Percentiles rank a stretch among this genome's conserved stretches.
Evolutionary conservation across 768 basidiomycete genomes (phyloP).

Genomic region (Terana coerulea): DNA sequence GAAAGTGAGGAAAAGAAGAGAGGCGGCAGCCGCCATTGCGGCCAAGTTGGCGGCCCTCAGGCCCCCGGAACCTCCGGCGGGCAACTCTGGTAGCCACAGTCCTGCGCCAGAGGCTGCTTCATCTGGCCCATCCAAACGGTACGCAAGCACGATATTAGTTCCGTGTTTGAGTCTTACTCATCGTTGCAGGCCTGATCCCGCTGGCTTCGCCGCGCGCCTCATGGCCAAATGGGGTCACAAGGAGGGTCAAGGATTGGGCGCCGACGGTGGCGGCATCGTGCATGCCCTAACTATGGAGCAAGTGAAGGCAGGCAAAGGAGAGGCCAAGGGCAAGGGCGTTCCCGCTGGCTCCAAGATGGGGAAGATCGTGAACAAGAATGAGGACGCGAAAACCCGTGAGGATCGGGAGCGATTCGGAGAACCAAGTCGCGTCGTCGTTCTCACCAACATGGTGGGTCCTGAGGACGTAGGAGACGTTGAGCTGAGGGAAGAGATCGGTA

Average conservation of each 20-base stretch:
- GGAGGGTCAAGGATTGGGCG: slow-evolving; percentile 90
- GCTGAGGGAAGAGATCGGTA: slow-evolving; percentile 83
- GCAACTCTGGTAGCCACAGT: slow-evolving; percentile 26
- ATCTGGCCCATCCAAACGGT: slow-evolving; percentile 27
- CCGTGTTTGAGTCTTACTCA: background rate
- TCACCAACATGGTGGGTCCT: slow-evolving; percentile 84
- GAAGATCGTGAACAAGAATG: slow-evolving; percentile 86
- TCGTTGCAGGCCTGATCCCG: slow-evolving; percentile 51
- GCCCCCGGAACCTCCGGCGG: slow-evolving; percentile 25
- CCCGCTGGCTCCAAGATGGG: slow-evolving; percentile 69
- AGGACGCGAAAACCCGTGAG: slow-evolving; percentile 72
- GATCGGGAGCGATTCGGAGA: slow-evolving; percentile 84
- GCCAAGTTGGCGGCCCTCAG: slow-evolving; percentile 64
- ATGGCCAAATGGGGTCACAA: slow-evolving; percentile 98
- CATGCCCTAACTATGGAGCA: slow-evolving; percentile 86
- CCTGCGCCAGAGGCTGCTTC: slow-evolving; percentile 19
- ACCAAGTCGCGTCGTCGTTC: slow-evolving; percentile 82
- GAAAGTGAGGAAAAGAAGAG: slow-evolving; percentile 44
- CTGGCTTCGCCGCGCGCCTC: slow-evolving; percentile 76
- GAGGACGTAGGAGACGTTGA: slow-evolving; percentile 87
- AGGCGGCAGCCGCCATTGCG: slow-evolving; percentile 80
- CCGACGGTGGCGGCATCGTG: slow-evolving; percentile 79
- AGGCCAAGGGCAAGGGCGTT: slow-evolving; percentile 34
- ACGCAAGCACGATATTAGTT: background rate
- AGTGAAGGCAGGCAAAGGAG: slow-evolving; percentile 38